A percentile compares a stretch with the other conserved stretches of the same genome.
These are phyloP conservation scores for Daldinia loculata DNA, from an alignment of 495 filamentous ascomycete genomes.

Conservation along the genomic window DNA sequence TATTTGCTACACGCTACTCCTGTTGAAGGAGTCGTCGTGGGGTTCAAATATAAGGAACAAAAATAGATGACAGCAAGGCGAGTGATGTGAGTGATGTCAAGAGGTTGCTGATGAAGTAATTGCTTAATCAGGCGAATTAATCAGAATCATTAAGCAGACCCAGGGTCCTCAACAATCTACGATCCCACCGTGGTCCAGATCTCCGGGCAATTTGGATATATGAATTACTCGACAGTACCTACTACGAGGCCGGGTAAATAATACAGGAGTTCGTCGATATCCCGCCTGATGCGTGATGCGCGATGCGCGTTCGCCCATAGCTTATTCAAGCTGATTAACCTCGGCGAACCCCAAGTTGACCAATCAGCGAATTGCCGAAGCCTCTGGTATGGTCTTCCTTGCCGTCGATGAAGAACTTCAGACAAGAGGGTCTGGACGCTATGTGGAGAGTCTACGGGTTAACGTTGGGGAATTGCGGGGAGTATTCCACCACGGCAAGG, in stretches of 20 bases:
- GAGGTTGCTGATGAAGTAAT: slow-evolving; percentile 29
- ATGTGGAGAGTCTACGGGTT: slow-evolving; percentile 27
- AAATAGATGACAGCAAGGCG: slow-evolving; percentile 20
- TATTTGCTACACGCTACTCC: slow-evolving; percentile 31
- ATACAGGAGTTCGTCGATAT: slow-evolving; percentile 10
- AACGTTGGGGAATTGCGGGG: slow-evolving; percentile 38
- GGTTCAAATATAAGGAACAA: slow-evolving; percentile 30
- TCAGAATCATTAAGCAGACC: slow-evolving; percentile 38
- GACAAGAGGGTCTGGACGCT: slow-evolving; percentile 26
- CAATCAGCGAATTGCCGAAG: slow-evolving; percentile 47
- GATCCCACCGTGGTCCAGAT: slow-evolving; percentile 37
- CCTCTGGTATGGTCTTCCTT: slow-evolving; percentile 7
- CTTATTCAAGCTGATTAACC: slow-evolving; percentile 41
- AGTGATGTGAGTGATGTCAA: slow-evolving; percentile 23
- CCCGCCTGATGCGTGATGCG: slow-evolving; percentile 20
- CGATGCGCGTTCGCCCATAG: slow-evolving; percentile 9
- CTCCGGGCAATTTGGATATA: slow-evolving; percentile 45
- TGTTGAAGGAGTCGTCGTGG: slow-evolving; percentile 44
- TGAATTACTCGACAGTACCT: slow-evolving; percentile 37
- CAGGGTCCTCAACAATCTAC: slow-evolving; percentile 22
- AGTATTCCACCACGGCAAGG: slow-evolving; percentile 26
- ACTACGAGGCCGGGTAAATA: slow-evolving; percentile 37
- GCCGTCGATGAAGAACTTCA: slow-evolving; percentile 21
- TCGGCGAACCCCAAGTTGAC: slow-evolving; percentile 17
- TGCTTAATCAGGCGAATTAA: slow-evolving; percentile 34